These are phyloP conservation scores for Globisporangium paroecandrum DNA, from an alignment of 352 stramenopile genomes.

Conservation along the genomic window DNA sequence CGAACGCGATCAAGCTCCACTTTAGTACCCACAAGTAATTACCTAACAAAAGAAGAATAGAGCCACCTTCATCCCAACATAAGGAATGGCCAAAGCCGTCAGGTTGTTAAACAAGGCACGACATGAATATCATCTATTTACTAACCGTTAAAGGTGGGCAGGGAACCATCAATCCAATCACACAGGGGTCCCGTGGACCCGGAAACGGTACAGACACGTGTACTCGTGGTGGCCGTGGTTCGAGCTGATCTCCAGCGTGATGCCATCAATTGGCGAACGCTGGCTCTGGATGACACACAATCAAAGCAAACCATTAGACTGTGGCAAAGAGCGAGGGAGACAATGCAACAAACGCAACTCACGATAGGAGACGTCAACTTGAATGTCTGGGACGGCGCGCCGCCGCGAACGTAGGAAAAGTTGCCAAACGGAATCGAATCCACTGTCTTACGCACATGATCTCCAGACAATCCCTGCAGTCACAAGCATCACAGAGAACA, in stretches of 20 bases:
- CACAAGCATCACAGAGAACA: constrained; percentile 3
- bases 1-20: constrained; percentile 17
- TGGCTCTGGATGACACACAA: constrained; percentile 28
- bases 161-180: background rate
- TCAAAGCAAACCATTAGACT: too few relatives aligned
- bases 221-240: constrained; percentile 86
- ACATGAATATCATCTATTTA: constrained; percentile 7
- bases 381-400: constrained; percentile 62
- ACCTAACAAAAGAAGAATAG: background rate
- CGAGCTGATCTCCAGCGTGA: constrained; percentile 71
- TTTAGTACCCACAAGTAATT: background rate
- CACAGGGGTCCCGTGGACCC: constrained; percentile 57
- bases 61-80: background rate
- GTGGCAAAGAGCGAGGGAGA: background rate
- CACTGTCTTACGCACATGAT: constrained; percentile 39
- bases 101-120: background rate
- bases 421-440: constrained; percentile 64
- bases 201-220: constrained; percentile 89
- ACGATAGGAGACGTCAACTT: constrained; percentile 47
- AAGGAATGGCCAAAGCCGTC: background rate
- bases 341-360: constrained; percentile 4
- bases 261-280: constrained; percentile 51
- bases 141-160: background rate
- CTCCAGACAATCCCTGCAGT: constrained; percentile 40
- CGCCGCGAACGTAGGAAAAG: constrained; percentile 62